A percentile compares a stretch with the other conserved stretches of the same genome.
Conservation (phyloP, 495 filamentous ascomycete species). For the Talaromyces adpressus region DNA sequence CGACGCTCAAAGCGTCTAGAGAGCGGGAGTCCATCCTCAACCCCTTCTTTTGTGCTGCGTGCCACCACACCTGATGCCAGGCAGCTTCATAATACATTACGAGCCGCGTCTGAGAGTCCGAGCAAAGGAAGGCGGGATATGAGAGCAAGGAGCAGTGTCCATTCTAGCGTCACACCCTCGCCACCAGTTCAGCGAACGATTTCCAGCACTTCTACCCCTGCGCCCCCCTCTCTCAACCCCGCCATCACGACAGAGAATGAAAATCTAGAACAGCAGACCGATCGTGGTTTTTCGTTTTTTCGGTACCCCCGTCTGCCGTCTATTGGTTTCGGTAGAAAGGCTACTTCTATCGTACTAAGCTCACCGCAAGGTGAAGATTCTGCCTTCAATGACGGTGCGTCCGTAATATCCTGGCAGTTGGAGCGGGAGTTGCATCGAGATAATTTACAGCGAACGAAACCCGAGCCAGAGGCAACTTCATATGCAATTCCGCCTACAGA, state of each 20-base stretch:
- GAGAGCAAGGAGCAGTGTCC: slow-evolving; percentile 8
- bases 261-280: slow-evolving; percentile 1
- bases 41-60: slow-evolving; percentile 11
- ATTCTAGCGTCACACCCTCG: slow-evolving; percentile 30
- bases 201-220: slow-evolving; percentile 29
- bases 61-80: slow-evolving; percentile 37
- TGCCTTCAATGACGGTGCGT: slow-evolving; percentile 24
- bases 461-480: slow-evolving; percentile 22
- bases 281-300: slow-evolving; percentile 10
- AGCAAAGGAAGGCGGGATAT: slow-evolving; percentile 3
- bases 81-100: slow-evolving; percentile 28
- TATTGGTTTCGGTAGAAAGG: neutral
- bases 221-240: slow-evolving; percentile 4
- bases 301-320: slow-evolving; percentile 4
- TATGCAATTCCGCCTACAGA: slow-evolving; percentile 16
- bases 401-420: slow-evolving; percentile 30
- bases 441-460: slow-evolving; percentile 29
- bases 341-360: slow-evolving; percentile 5
- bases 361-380: slow-evolving; percentile 21
- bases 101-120: slow-evolving; percentile 19
- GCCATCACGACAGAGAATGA: neutral
- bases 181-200: slow-evolving; percentile 31
- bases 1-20: slow-evolving; percentile 11
- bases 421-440: slow-evolving; percentile 39
- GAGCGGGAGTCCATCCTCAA: neutral